phyloP scores from a whole-genome alignment of 495 filamentous ascomycete species.

The Letharia columbiana region DNA sequence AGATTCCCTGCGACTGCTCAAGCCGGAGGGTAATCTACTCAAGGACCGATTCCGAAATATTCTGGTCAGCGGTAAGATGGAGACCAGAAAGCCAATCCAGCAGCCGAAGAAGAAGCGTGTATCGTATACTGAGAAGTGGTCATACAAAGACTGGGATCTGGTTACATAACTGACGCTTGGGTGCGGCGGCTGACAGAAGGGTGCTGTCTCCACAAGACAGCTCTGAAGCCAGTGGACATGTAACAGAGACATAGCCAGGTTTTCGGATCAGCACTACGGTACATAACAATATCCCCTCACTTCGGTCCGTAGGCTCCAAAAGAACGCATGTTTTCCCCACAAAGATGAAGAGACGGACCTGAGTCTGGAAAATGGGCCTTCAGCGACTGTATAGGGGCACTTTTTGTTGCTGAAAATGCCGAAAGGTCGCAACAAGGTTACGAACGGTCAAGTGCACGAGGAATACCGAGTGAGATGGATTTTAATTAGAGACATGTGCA shows the following conservation, averaged over 20 bases:
- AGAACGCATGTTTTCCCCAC: no score
- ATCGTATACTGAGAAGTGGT: conserved; percentile 88
- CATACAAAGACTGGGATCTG: conserved; percentile 83
- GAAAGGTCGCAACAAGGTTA: no score
- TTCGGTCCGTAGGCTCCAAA: background rate
- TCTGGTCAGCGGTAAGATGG: conserved; percentile 79
- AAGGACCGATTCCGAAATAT: conserved; percentile 86
- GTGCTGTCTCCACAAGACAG: background rate
- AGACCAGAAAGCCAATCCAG: conserved; percentile 64
- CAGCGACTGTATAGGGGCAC: background rate
- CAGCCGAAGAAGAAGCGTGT: conserved; percentile 71
- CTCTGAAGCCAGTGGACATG: background rate
- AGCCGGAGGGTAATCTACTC: conserved; percentile 88
- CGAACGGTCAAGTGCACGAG: no score
- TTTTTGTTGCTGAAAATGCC: no score
- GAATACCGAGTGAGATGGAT: no score
- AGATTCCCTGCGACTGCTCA: conserved; percentile 78
- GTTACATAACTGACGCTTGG: conserved; percentile 19
- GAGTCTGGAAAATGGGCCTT: background rate
- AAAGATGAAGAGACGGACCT: background rate
- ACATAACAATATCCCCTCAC: background rate
- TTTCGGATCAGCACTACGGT: background rate
- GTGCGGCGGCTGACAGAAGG: background rate
- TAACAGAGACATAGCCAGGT: background rate
- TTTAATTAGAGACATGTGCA: no score